Evolutionary conservation across 148 eudicot species (phyloP), one percentile per base, ranked within the genome.

Genomic region (Chenopodium formosanum): DNA sequence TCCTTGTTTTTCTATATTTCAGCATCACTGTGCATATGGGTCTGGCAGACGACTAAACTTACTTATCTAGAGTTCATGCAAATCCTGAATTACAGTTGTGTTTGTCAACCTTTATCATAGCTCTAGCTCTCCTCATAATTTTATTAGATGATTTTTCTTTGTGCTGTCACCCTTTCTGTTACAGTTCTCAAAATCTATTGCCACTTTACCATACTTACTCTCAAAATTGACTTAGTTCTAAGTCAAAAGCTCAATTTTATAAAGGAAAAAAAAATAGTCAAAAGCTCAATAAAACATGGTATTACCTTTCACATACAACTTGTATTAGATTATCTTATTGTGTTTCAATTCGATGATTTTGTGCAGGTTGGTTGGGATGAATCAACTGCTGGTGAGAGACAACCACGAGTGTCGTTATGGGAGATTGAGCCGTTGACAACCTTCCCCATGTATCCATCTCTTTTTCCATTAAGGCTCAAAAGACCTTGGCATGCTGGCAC

Each of bases 361-460:
- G 16, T 73, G 77, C 80, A 96, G 99, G 99, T 96, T 80, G 99
- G 99, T 56, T 96, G 99, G 99, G 99, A 96, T 84, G 99, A 96
- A 78, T 96, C 99, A 64, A 94, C 98, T 77, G 98, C 97, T 19
- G 94, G 98, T 80, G 98, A 96, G 88, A 94, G 94, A 88, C 99
- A 94, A 85, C 99, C 98, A 66, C 91, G 98, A 62, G 99, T 96
- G 10, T 96, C 99, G 23, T 84, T 96, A 78, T 96, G 99, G 99
- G 99, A 96, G 80, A 93, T 96, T 76, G 99, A 96, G 83, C 99
- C 98, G 75, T 87, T 96, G 87, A 94, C 99, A 31, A 94, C 98
- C 77, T 96, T 94, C 80, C 99, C 99, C 22, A 96, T 96, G 98
- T 96, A 96, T 74, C 97, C 99, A 50, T 96, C 98, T 53, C 89